Evolutionary conservation across 129 eudicot genomes (phyloP).

Genomic region (Gnaphalium uliginosum): DNA sequence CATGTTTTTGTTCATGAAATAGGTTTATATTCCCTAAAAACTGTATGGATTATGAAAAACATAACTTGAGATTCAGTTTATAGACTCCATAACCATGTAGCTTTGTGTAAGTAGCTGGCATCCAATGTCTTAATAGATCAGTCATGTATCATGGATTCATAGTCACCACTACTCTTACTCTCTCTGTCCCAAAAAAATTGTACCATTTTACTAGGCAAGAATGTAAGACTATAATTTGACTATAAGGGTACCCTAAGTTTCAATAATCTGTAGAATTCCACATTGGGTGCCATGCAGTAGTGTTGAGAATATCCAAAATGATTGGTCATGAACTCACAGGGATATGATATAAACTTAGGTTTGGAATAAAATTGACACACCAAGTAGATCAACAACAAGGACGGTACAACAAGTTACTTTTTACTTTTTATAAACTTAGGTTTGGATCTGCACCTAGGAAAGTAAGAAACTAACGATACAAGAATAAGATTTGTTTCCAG

Average conservation of each 20-base stretch:
- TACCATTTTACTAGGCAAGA: not conserved
- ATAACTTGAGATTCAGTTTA: not conserved
- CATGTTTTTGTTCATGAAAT: not conserved
- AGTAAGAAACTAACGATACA: slow-evolving; percentile 1
- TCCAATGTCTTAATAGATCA: not conserved
- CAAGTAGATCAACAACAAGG: not conserved
- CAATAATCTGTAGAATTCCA: not conserved
- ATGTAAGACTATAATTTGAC: not conserved
- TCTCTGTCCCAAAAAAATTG: not conserved
- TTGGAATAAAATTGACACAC: not conserved
- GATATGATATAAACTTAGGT: not conserved
- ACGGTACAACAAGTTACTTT: not conserved
- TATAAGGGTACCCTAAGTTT: not conserved
- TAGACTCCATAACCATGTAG: not conserved
- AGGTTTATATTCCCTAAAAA: not conserved
- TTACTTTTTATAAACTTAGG: no score
- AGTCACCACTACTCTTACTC: not conserved
- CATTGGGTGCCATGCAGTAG: not conserved
- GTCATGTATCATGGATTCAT: not conserved
- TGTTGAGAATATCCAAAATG: not conserved
- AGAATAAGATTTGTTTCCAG: not conserved
- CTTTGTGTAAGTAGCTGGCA: not conserved
- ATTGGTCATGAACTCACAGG: not conserved
- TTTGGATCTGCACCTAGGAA: not conserved
- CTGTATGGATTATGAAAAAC: not conserved